phyloP scores from a whole-genome alignment of 2,329 filamentous ascomycete species.

The Celoporthe dispersa region DNA sequence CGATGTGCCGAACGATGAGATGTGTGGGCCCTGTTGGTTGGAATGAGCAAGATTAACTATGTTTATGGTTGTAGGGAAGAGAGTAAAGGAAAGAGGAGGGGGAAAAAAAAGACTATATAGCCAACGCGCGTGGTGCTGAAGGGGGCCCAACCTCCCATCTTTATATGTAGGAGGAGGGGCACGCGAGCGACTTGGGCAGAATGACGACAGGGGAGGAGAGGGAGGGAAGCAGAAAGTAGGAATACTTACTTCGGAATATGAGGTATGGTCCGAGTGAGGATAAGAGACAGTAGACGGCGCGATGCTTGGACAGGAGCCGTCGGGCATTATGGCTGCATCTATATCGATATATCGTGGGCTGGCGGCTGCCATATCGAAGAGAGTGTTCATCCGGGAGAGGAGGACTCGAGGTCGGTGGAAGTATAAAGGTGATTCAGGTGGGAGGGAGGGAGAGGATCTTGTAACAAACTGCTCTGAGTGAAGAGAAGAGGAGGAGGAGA shows the following conservation, averaged over 20 bases:
- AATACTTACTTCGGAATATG: slow-evolving; percentile 31
- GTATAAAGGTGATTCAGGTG: not conserved
- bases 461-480: not conserved
- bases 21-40: slow-evolving; percentile 40
- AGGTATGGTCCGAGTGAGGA: slow-evolving; percentile 28
- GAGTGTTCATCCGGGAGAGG: slow-evolving; percentile 33
- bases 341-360: slow-evolving; percentile 33
- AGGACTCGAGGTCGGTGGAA: slow-evolving; percentile 23
- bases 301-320: slow-evolving; percentile 27
- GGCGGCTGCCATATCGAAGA: slow-evolving; percentile 37
- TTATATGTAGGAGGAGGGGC: slow-evolving; percentile 1
- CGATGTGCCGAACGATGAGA: slow-evolving; percentile 45
- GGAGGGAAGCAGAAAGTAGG: not conserved
- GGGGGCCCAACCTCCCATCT: slow-evolving; percentile 5
- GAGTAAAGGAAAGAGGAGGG: slow-evolving; percentile 5
- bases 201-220: slow-evolving; percentile 3
- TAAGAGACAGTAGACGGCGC: slow-evolving; percentile 28
- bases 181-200: not conserved
- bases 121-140: not conserved
- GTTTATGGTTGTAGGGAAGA: not conserved
- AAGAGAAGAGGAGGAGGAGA: not conserved
- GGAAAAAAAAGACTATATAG: slow-evolving; percentile 1
- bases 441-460: not conserved
- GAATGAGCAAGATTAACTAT: slow-evolving; percentile 13
- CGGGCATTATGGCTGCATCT: slow-evolving; percentile 28